Percentiles rank a stretch among this genome's conserved stretches.
Evolutionary conservation across 257 asterid genomes (phyloP).

Genomic region (Nicotiana obtusifolia): DNA sequence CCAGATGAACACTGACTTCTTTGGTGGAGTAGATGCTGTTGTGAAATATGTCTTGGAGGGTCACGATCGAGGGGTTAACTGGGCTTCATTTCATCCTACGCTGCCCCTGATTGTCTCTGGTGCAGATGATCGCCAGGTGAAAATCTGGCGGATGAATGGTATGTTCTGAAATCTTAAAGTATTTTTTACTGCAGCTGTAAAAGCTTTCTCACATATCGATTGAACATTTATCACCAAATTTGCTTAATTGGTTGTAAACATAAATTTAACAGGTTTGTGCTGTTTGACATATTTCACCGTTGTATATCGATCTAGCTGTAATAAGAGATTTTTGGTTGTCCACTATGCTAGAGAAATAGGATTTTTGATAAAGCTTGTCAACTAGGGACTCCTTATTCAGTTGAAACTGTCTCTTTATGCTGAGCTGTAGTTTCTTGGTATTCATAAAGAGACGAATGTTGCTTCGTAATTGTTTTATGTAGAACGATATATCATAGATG

Average conservation of each 20-base stretch:
- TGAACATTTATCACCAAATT: background rate
- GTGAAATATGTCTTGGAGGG: constrained; percentile 98
- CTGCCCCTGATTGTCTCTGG: constrained; percentile 97
- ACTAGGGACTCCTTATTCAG: background rate
- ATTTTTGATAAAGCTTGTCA: background rate
- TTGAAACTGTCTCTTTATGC: background rate
- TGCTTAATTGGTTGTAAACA: background rate
- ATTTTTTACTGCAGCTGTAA: background rate
- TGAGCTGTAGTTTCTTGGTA: background rate
- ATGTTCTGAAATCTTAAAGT: constrained; percentile 12
- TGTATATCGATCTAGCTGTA: background rate
- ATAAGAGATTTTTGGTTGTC: background rate
- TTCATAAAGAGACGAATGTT: background rate
- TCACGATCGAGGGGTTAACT: constrained; percentile 95
- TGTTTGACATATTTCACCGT: background rate
- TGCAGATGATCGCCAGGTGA: constrained; percentile 98
- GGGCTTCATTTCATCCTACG: constrained; percentile 99
- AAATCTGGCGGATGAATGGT: constrained; percentile 99
- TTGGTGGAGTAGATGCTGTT: constrained; percentile 99
- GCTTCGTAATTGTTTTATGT: background rate
- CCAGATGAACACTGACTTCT: constrained; percentile 91
- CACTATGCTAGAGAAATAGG: background rate
- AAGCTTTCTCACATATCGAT: background rate
- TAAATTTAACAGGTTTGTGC: background rate
- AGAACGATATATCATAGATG: background rate